phyloP scores from a whole-genome alignment of 1,284 basidiomycete species.

The Rugosomyces carneus region DNA sequence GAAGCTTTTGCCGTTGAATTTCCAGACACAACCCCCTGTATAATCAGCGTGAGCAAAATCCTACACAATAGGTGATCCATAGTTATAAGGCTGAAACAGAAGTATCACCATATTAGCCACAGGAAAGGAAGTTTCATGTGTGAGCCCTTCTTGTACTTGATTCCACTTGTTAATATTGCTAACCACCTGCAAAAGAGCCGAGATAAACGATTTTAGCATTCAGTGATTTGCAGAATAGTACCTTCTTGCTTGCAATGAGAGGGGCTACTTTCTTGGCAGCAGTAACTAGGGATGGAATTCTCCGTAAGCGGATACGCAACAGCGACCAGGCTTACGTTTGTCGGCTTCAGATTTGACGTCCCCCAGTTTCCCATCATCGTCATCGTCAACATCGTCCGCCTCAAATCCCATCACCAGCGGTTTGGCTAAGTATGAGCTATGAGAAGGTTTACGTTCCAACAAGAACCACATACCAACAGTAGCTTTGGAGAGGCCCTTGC shows the following conservation, averaged over 20 bases:
- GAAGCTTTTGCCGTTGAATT: conserved; percentile 16
- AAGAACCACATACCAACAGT: conserved; percentile 28
- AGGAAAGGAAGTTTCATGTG: conserved; percentile 32
- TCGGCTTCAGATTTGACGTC: conserved; percentile 39
- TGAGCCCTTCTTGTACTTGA: conserved; percentile 82
- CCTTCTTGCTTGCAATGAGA: conserved; percentile 86
- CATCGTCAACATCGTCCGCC: conserved; percentile 38
- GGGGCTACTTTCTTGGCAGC: conserved; percentile 75
- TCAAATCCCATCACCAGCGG: conserved; percentile 55
- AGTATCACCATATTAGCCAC: conserved; percentile 31
- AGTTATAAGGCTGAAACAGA: conserved; percentile 25
- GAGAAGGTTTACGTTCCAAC: background rate
- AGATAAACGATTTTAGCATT: background rate
- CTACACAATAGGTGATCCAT: conserved; percentile 17
- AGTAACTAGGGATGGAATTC: conserved; percentile 34
- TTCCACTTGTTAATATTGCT: conserved; percentile 95
- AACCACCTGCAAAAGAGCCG: conserved; percentile 50
- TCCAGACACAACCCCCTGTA: conserved; percentile 23
- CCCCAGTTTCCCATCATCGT: conserved; percentile 32
- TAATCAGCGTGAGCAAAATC: conserved; percentile 24
- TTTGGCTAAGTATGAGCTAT: conserved; percentile 20
- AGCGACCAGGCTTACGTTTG: conserved; percentile 44
- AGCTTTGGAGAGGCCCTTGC: conserved; percentile 42
- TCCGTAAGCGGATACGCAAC: background rate
- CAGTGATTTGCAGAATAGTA: no score